These are phyloP conservation scores for Podochytrium sp. DNA, from an alignment of 192 early-diverging fungal species.

Conservation along the genomic window DNA sequence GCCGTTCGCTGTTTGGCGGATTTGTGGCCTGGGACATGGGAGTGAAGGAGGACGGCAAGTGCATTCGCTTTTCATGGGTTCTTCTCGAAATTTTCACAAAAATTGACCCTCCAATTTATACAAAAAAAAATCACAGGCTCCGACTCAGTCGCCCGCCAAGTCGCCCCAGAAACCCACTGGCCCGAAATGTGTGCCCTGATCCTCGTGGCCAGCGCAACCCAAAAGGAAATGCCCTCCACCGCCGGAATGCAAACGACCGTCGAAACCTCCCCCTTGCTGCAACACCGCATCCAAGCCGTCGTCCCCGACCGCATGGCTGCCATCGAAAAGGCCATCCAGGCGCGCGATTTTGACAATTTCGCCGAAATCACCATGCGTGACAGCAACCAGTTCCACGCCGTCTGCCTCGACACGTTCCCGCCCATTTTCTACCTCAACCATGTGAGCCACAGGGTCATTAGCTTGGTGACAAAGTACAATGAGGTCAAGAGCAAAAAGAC, in stretches of 20 bases:
- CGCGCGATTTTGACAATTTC: constrained; percentile 86
- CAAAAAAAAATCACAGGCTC: constrained; percentile 13
- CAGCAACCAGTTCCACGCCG: constrained; percentile 99
- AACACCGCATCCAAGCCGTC: constrained; percentile 79
- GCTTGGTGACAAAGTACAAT: constrained; percentile 87
- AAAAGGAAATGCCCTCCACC: constrained; percentile 90
- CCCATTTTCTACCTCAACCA: constrained; percentile 99
- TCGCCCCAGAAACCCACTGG: constrained; percentile 91
- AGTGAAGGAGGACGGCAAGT: constrained; percentile 68
- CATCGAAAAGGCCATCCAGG: constrained; percentile 85
- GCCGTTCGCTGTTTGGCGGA: constrained; percentile 95
- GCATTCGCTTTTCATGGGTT: constrained; percentile 48
- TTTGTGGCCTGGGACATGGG: constrained; percentile 99
- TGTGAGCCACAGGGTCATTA: constrained; percentile 85
- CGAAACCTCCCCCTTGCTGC: constrained; percentile 84
- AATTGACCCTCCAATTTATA: no score
- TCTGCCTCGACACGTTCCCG: constrained; percentile 97
- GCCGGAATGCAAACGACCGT: constrained; percentile 98
- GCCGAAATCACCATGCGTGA: constrained; percentile 96
- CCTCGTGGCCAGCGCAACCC: constrained; percentile 89
- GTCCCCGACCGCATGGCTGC: constrained; percentile 88
- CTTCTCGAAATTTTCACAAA: neutral
- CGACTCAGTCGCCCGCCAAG: constrained; percentile 85
- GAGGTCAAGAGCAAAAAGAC: constrained; percentile 14
- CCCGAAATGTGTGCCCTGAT: constrained; percentile 94